phyloP scores from a whole-genome alignment of 2,329 filamentous ascomycete genomes.

The Pestalotiopsis sp. region DNA sequence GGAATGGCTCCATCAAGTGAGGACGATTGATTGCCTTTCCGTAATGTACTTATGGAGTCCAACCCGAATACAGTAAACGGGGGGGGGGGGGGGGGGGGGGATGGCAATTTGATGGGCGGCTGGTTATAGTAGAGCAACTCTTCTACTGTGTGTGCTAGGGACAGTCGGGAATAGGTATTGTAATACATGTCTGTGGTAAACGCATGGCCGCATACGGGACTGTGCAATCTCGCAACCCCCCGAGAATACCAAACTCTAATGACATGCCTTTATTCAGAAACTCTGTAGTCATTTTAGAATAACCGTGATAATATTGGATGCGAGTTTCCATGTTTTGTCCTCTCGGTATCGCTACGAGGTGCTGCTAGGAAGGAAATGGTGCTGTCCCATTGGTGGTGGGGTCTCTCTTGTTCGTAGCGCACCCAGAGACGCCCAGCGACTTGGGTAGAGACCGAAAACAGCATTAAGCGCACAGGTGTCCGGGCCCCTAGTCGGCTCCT shows the following conservation, averaged over 20 bases:
- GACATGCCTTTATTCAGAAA: not conserved
- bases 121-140: not conserved
- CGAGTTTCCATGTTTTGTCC: not conserved
- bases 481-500: conserved; percentile 2
- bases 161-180: too few species aligned
- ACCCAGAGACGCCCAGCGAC: not conserved
- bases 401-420: not conserved
- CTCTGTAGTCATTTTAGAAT: not conserved
- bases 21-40: not conserved
- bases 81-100: too few species aligned
- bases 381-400: not conserved
- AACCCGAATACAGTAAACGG: not conserved
- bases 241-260: not conserved
- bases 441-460: not conserved
- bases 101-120: not conserved
- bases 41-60: not conserved
- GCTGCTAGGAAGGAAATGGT: not conserved
- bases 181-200: too few species aligned
- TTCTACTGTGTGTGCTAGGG: not conserved
- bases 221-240: not conserved
- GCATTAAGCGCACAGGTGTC: conserved; percentile 1
- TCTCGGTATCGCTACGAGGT: not conserved
- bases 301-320: not conserved
- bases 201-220: not conserved
- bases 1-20: not conserved